phyloP scores from a whole-genome alignment of 2,329 filamentous ascomycete genomes.

The Penicillium oxalicum region DNA sequence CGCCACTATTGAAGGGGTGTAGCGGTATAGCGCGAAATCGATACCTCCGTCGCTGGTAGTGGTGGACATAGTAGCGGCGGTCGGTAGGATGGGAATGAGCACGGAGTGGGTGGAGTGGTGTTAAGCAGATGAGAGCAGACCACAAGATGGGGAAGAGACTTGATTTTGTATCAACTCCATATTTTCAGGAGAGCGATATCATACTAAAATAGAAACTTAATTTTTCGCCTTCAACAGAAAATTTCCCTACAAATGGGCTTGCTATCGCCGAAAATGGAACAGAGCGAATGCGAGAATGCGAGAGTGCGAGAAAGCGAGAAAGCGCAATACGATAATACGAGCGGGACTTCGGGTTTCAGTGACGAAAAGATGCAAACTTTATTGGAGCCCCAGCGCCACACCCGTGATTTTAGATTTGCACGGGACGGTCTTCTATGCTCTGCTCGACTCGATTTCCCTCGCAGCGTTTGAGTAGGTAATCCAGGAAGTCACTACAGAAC shows the following conservation, averaged over 20 bases:
- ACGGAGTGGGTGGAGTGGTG: not conserved
- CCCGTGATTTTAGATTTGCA: no score
- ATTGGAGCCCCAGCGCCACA: no score
- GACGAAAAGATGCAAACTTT: not conserved
- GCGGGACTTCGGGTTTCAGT: not conserved
- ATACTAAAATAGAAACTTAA: not conserved
- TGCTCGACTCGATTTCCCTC: no score
- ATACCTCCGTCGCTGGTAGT: not conserved
- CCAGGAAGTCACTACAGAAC: no score
- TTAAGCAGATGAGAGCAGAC: not conserved
- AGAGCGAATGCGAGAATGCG: conserved; percentile 1
- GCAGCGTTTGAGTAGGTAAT: no score
- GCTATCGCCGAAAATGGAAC: not conserved
- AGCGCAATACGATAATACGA: conserved; percentile 6
- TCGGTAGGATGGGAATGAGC: not conserved
- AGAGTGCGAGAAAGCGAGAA: conserved; percentile 8
- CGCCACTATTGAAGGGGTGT: conserved; percentile 22
- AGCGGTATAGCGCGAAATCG: conserved; percentile 37
- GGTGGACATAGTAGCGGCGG: conserved; percentile 3
- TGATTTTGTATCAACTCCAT: not conserved
- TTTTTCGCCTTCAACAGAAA: not conserved
- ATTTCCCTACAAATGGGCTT: not conserved
- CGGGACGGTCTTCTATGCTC: no score
- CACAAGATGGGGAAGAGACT: not conserved
- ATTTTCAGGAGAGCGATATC: not conserved